Evolutionary conservation across 2,329 filamentous ascomycete species (phyloP), one percentile per base, ranked within the genome.

Genomic region (Dothistroma pini): DNA sequence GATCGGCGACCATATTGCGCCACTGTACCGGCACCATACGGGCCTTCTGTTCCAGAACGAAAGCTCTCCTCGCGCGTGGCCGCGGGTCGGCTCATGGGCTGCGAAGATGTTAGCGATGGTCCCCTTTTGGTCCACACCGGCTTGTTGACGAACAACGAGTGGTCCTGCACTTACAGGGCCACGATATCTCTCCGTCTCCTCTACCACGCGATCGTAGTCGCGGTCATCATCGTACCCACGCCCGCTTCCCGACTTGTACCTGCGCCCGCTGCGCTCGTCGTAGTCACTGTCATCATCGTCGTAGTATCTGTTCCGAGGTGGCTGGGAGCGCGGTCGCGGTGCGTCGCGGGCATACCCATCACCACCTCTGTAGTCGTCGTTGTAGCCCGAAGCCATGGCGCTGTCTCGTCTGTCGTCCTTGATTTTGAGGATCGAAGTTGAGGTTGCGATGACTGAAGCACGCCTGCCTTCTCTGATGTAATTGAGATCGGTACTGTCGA

Each of bases 81-180:
- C 47, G 59, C 63, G 21, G 66, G 61, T 19, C 70, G 67, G 57
- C 68, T 63, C 56, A 60, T 59, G 38, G 70, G 67, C 69, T 71
- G 54, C 8, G 35, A 25, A 25, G 2, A 51, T 10, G 63, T 71
- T 58, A 71, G 69, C 56, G 21, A 53, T 44, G 34, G 34, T 54
- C 32, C 22, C 53, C 32, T 22, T 44, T 51, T 29, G n/a, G 19
- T 19, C 57, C 57, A 52, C 56, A 62, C 53, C 35, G 34, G 53
- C 47, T 51, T 56, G 56, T 57, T 63, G 60, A 69, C 66, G 63
- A 63, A 70, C 68, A 58, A 69, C 64, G 47, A 69, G 63, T 63
- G 69, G 66, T 61, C 66, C 67, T 63, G 59, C 44, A 72, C 70
- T 70, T 70, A 74, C 72, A 60, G 66, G 66, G 49, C 71, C 72